Evolutionary conservation across 2,329 filamentous ascomycete species (phyloP), one percentile per base, ranked within the genome.

Genomic region (Colletotrichum neosansevieriae): DNA sequence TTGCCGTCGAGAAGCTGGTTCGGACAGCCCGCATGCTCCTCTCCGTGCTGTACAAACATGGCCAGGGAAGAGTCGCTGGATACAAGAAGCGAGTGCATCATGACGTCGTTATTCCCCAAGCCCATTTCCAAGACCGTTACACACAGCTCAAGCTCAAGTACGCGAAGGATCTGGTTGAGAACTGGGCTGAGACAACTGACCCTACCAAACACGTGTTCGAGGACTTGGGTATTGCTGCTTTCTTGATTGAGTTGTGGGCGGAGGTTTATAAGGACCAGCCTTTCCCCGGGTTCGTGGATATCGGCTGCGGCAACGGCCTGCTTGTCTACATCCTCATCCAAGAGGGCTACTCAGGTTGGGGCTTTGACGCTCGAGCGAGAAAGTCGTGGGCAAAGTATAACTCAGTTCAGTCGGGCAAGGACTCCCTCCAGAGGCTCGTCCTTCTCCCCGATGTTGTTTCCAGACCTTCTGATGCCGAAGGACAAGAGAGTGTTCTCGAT

Each of bases 121-220:
- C 90, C 58, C 81, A 84, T 0, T 90, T 97, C 60, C 95, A 98
- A 76, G 89, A 94, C 74, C 94, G 91, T 0, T 98, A 98, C 76
- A 85, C 91, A 0, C 83, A 85, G 17, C 85, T 99, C 6, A 98
- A 98, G 80, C 83, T 88, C 60, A 91, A 88, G 73, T 94, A 98
- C 76, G 94, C 93, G 1, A 86, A 88, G 19, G 75, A 79, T 1
- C 81, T 99, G 12, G 91, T 94, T 13, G 79, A 87, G n/a, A 82
- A 80, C 1, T 99, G 95, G 96, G 90, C 89, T 13, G 96, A 98
- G 81, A 86, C 87, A 58, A 98, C 94, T 0, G 94, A 97, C 76
- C 93, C 94, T 0, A 84, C 84, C 15, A 99, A 98, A 78, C 94
- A 98, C 76, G 94, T 98, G 3, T 98, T 98, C 78, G 96, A 99